Base-by-base conservation (phyloP, 2,329 filamentous ascomycete species). In the Lasiodiplodia theobromae region DNA sequence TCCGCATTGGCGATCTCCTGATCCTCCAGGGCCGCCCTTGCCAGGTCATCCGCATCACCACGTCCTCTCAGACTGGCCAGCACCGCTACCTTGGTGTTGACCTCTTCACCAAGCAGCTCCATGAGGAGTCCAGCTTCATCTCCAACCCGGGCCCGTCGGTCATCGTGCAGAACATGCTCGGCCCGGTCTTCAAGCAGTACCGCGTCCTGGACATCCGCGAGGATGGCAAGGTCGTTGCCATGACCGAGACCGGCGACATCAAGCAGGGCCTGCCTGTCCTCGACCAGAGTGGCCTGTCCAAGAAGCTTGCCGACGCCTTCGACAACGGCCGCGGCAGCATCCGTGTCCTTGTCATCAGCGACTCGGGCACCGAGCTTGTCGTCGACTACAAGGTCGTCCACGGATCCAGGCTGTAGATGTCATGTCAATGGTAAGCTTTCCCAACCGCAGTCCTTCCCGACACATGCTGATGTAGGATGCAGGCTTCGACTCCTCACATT, bases 161-260 rank as follows among this genome's bases (percentile, higher is more conserved):
- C 71, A 90, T 98, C 72, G 95, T 99, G 78, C 96, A 99, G 91
- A 98, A 95, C 86, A 98, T 99, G 94, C 92, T 97, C 74, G 96
- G 95, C 77, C 96, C 96, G 72, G 90, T 98, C 86, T 97, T 98
- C 93, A 98, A 98, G 93, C 96, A 98, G 89, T 99, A 99, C 91
- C 94, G 96, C 79, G 95, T 99, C 81, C 91, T 99, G 71, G 96
- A 99, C 87, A 91, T 99, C 83, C 91, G 94, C 82, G 92, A 97
- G 74, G 94, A 90, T 77, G 86, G 87, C 78, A 83, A 85, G 75
- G 82, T 99, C 79, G 93, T 96, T 74, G 94, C 94, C 87, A 98
- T 99, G 94, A 99, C 96, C 80, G 96, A 99, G 91, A 93, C 91
- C 73, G 94, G 96, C 77, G 95, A 99, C 81, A 94, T 99, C 87